These are phyloP conservation scores for Lactarius sp. DNA, from an alignment of 768 basidiomycete genomes.

Conservation along the genomic window DNA sequence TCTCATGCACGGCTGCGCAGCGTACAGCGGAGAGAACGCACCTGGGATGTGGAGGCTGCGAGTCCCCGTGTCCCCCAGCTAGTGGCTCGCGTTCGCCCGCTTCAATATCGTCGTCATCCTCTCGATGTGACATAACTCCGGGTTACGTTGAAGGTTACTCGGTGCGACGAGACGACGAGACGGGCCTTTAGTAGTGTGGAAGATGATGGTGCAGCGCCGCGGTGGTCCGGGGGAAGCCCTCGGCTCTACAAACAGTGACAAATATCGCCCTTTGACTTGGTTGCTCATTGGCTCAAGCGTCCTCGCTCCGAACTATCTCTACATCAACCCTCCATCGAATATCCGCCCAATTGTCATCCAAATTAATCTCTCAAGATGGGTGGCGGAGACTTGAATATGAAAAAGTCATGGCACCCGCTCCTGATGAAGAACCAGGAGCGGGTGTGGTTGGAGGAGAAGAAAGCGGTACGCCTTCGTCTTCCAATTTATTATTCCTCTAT, in stretches of 20 bases:
- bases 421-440: conserved; percentile 97
- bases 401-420: conserved; percentile 99
- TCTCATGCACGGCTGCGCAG: conserved; percentile 20
- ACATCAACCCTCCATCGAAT: conserved; percentile 12
- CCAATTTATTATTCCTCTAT: background rate
- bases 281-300: background rate
- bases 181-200: background rate
- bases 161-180: background rate
- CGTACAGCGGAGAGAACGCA: conserved; percentile 23
- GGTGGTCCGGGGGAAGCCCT: background rate
- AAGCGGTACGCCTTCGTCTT: conserved; percentile 57
- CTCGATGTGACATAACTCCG: conserved; percentile 29
- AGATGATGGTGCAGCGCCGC: background rate
- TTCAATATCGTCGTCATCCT: conserved; percentile 32
- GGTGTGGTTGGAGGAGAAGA: conserved; percentile 99
- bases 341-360: conserved; percentile 23
- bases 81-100: conserved; percentile 33
- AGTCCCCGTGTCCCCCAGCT: conserved; percentile 23
- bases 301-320: background rate
- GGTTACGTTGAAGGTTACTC: background rate
- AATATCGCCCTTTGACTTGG: background rate
- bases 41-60: conserved; percentile 24
- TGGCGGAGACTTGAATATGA: conserved; percentile 98
- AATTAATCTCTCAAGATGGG: conserved; percentile 67
- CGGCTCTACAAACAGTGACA: conserved; percentile 7